Evolutionary conservation across 495 filamentous ascomycete species (phyloP).

Genomic region (Penicillium ucsense): DNA sequence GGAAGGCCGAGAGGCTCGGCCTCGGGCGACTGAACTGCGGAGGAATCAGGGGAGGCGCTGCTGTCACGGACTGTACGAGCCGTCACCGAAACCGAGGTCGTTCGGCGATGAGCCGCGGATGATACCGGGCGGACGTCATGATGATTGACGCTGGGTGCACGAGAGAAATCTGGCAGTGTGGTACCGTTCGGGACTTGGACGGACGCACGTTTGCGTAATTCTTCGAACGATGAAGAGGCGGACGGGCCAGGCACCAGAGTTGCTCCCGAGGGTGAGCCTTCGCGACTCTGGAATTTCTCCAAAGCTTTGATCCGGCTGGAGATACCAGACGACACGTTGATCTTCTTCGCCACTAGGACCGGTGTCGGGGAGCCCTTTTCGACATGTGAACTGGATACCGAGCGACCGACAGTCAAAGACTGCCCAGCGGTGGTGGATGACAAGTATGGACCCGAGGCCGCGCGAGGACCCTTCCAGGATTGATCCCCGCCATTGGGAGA

Average conservation of each 20-base stretch:
- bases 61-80: constrained; percentile 64
- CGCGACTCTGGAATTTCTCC: constrained; percentile 57
- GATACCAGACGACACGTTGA: constrained; percentile 78
- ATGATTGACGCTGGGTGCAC: constrained; percentile 23
- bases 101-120: constrained; percentile 14
- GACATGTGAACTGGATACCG: constrained; percentile 27
- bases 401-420: constrained; percentile 27
- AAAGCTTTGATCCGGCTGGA: constrained; percentile 84
- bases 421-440: constrained; percentile 29
- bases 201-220: constrained; percentile 34
- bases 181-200: constrained; percentile 20
- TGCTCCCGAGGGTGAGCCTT: constrained; percentile 22
- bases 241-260: constrained; percentile 15
- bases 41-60: constrained; percentile 15
- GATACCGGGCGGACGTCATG: constrained; percentile 20
- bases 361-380: constrained; percentile 22
- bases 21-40: constrained; percentile 33
- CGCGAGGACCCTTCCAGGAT: constrained; percentile 37
- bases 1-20: constrained; percentile 51
- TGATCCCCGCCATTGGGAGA: constrained; percentile 45
- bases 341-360: constrained; percentile 53
- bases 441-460: constrained; percentile 39
- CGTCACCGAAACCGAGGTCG: constrained; percentile 68
- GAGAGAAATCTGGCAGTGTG: constrained; percentile 16
- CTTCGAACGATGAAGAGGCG: constrained; percentile 32